Base-by-base conservation (phyloP, 495 filamentous ascomycete genomes). In the Tetracladium setigerum region DNA sequence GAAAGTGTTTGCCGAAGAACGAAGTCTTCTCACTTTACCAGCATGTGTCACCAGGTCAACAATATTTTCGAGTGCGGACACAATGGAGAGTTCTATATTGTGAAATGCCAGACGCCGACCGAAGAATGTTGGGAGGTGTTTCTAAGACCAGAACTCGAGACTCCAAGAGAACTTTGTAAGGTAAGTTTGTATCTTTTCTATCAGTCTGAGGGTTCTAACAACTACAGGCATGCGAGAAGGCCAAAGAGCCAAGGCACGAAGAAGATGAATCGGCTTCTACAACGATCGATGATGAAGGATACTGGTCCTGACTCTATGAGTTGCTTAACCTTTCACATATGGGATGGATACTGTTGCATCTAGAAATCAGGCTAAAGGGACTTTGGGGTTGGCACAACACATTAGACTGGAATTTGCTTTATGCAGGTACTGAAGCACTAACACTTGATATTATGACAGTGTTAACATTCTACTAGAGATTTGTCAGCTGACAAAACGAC, bases 21-120 rank as follows among this genome's bases (percentile, higher is more conserved):
- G 7, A 3, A 27, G 7, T 27, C 22, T 3, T 7, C 22, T n/a
- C n/a, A n/a, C n/a, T n/a, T n/a, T 32, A 6, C 14, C 38, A 48
- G 0, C n/a, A 56, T 58, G 50, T 58, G 55, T 30, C 44, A 58
- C 32, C 50, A 58, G 47, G 42, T 53, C 38, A 50, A 42, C 10
- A 30, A 47, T 18, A 42, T 58, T 12, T 54, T 47, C 34, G 51
- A 52, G 4, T 54, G 50, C 27, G 47, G 50, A 4, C 55, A 54
- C 43, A 54, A 30, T 12, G 50, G 17, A 11, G 36, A 32, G 9
- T 50, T 50, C 24, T 45, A 40, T 36, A 35, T 12, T 16, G 36
- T 56, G n/a, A 36, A n/a, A 19, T 57, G 54, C 34, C 50, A 44
- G 35, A 46, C 43, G 8, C 41, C 50, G 24, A 38, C 49, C n/a